phyloP scores from a whole-genome alignment of 495 filamentous ascomycete genomes.

The Annulohypoxylon stygium region DNA sequence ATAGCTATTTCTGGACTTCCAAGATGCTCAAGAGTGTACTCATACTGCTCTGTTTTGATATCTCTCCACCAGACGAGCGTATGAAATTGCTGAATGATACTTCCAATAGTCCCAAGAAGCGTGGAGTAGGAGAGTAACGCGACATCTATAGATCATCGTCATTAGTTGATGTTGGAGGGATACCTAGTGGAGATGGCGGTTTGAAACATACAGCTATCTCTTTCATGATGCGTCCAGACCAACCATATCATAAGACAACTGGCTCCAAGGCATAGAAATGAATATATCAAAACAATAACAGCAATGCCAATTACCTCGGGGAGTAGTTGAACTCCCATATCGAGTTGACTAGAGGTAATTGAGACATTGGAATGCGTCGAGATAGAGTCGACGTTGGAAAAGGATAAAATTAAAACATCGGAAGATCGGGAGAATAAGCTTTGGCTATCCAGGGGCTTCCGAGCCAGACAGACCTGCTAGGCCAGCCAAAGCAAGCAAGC shows the following conservation, averaged over 20 bases:
- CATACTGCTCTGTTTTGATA: slow-evolving; percentile 58
- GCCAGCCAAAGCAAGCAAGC: neutral
- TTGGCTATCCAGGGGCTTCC: slow-evolving; percentile 26
- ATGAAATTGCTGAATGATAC: slow-evolving; percentile 62
- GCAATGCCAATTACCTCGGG: slow-evolving; percentile 55
- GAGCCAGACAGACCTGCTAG: neutral
- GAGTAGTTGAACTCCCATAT: slow-evolving; percentile 60
- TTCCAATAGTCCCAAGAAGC: slow-evolving; percentile 55
- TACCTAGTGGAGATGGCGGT: neutral
- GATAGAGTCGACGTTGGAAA: slow-evolving; percentile 22
- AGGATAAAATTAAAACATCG: slow-evolving; percentile 4
- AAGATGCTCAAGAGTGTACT: slow-evolving; percentile 52
- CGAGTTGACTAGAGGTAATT: slow-evolving; percentile 30
- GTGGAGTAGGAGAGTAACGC: slow-evolving; percentile 57
- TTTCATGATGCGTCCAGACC: slow-evolving; percentile 60
- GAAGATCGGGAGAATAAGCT: slow-evolving; percentile 33
- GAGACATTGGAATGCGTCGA: slow-evolving; percentile 27
- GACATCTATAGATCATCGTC: slow-evolving; percentile 52
- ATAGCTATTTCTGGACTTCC: slow-evolving; percentile 61
- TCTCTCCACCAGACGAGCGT: slow-evolving; percentile 58
- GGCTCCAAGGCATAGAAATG: slow-evolving; percentile 54
- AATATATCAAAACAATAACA: slow-evolving; percentile 58
- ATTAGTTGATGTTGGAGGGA: slow-evolving; percentile 20
- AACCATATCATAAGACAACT: slow-evolving; percentile 57
- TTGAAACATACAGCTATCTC: slow-evolving; percentile 59